Percentiles rank a stretch among this genome's conserved stretches.
Conservation (phyloP, 495 filamentous ascomycete species). For the Penicillium longicatenatum region DNA sequence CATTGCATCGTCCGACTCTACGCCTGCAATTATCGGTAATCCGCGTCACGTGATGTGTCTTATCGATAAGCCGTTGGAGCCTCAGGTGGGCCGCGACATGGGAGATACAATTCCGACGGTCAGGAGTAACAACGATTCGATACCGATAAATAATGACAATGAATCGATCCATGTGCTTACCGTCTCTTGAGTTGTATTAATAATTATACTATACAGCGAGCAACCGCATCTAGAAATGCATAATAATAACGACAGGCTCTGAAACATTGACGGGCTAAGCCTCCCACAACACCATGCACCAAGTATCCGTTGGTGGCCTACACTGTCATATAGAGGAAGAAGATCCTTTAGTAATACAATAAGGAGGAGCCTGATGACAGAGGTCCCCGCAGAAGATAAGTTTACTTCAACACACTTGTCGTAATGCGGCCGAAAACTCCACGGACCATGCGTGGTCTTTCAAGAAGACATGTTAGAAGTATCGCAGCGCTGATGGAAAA, state of each 20-base stretch:
- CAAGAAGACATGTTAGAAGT: constrained; percentile 69
- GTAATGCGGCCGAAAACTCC: constrained; percentile 74
- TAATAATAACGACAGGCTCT: too few relatives aligned
- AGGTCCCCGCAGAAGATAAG: background rate
- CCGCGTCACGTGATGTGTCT: constrained; percentile 14
- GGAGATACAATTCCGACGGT: too few relatives aligned
- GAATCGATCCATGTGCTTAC: too few relatives aligned
- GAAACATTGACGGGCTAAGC: background rate
- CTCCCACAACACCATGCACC: background rate
- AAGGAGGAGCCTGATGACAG: background rate
- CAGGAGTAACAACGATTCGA: too few relatives aligned
- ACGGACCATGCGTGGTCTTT: constrained; percentile 65
- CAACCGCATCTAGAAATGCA: too few relatives aligned
- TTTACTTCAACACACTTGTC: constrained; percentile 51
- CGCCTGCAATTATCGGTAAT: constrained; percentile 12
- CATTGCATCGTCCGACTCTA: constrained; percentile 12
- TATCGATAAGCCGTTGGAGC: constrained; percentile 8
- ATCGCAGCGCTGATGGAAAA: constrained; percentile 77
- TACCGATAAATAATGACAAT: too few relatives aligned
- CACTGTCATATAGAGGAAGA: background rate
- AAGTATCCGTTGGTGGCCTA: background rate
- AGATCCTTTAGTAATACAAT: constrained; percentile 18
- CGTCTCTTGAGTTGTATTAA: too few relatives aligned
- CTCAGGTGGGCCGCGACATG: too few relatives aligned
- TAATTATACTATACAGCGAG: too few relatives aligned